Evolutionary conservation across 2,329 filamentous ascomycete genomes (phyloP).

Genomic region (Pestalotiopsis fici): DNA sequence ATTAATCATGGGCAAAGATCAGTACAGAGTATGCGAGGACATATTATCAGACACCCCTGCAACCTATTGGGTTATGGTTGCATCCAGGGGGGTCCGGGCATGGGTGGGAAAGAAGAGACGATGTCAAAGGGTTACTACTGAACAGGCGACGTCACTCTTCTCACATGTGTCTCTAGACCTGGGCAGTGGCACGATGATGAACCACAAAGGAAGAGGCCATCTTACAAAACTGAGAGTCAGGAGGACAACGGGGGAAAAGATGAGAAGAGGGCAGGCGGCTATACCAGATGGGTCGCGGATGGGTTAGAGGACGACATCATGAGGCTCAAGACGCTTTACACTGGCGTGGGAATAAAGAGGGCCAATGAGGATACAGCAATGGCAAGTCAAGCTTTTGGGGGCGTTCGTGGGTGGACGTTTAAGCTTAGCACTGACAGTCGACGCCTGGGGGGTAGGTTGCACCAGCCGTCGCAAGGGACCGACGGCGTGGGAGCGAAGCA

Average conservation of each 20-base stretch:
- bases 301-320: not conserved
- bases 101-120: not conserved
- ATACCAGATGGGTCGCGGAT: not conserved
- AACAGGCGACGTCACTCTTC: not conserved
- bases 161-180: slow-evolving; percentile 1
- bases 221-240: not conserved
- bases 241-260: not conserved
- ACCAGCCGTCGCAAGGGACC: not conserved
- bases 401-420: not conserved
- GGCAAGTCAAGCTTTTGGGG: slow-evolving; percentile 3
- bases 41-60: not conserved
- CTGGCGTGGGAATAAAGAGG: not conserved
- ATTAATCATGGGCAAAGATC: slow-evolving; percentile 12
- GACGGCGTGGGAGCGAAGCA: too few relatives aligned
- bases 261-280: not conserved
- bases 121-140: not conserved
- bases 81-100: not conserved
- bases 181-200: not conserved
- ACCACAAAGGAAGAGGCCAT: not conserved
- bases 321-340: slow-evolving; percentile 8
- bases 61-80: not conserved
- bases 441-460: too few relatives aligned
- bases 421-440: slow-evolving; percentile 7
- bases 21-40: too few relatives aligned
- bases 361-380: not conserved